A percentile compares a stretch with the other conserved stretches of the same genome.
These are phyloP conservation scores for Phaseolus lunatus DNA, from an alignment of 306 rosid genomes.

Conservation along the genomic window DNA sequence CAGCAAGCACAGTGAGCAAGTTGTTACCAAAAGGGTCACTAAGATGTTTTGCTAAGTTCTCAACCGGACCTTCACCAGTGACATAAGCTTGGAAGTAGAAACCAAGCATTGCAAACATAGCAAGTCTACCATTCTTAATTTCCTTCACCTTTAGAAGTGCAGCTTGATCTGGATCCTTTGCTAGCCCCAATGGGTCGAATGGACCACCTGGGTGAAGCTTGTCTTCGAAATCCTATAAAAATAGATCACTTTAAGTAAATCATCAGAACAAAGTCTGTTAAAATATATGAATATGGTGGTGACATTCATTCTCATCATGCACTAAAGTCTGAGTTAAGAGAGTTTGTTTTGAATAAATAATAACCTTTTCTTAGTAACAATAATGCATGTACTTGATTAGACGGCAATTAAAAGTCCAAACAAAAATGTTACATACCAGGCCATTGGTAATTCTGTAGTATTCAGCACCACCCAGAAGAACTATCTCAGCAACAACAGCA, in stretches of 20 bases:
- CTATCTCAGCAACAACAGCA: constrained; percentile 74
- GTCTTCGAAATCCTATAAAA: constrained; percentile 71
- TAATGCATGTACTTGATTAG: too few species aligned
- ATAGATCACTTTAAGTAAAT: neutral
- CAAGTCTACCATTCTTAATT: constrained; percentile 88
- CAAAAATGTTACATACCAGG: constrained; percentile 61
- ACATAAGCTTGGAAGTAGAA: constrained; percentile 83
- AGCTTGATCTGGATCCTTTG: constrained; percentile 85
- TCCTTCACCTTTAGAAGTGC: constrained; percentile 87
- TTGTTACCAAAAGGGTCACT: constrained; percentile 91
- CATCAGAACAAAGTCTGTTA: neutral
- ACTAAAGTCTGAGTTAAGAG: neutral
- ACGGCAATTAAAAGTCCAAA: too few species aligned
- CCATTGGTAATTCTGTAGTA: constrained; percentile 81
- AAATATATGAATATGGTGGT: constrained; percentile 13
- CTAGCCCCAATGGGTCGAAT: constrained; percentile 81
- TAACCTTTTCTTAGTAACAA: neutral
- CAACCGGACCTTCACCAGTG: constrained; percentile 91
- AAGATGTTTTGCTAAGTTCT: constrained; percentile 85
- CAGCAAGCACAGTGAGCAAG: constrained; percentile 80
- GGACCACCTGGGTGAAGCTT: constrained; percentile 95
- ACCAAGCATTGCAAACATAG: constrained; percentile 89
- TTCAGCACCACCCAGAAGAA: constrained; percentile 86
- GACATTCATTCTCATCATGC: neutral
- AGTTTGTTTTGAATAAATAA: neutral